Percentiles rank a stretch among this genome's conserved stretches.
Conservation (phyloP, 495 filamentous ascomycete species). For the Stereocaulon alpinum region DNA sequence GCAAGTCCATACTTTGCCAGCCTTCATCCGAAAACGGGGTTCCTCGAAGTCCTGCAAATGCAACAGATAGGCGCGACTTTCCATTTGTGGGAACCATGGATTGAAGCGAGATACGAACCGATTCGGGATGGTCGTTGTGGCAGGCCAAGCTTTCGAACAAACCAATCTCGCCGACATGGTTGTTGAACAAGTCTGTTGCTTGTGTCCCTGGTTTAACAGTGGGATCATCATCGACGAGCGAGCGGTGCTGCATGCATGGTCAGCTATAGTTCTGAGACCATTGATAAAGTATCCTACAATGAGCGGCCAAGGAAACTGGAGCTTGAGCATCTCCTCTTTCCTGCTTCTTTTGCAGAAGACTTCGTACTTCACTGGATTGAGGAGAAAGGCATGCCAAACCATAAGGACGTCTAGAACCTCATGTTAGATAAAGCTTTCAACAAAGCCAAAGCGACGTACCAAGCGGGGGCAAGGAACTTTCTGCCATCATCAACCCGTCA, state of each 20-base stretch:
- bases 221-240: neutral
- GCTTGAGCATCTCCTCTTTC: neutral
- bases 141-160: slow-evolving; percentile 1
- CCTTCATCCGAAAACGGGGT: neutral
- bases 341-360: neutral
- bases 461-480: neutral
- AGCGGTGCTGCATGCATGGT: neutral
- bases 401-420: neutral
- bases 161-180: neutral
- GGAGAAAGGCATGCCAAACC: neutral
- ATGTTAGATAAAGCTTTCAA: neutral
- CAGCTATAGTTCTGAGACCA: neutral
- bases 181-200: neutral
- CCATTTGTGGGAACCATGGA: neutral
- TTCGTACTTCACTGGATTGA: neutral
- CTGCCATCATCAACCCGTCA: neutral
- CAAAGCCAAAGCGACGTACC: neutral
- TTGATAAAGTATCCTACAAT: neutral
- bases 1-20: neutral
- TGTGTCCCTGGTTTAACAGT: neutral
- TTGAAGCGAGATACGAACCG: neutral
- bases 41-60: neutral
- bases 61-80: neutral
- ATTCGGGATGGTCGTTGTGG: neutral
- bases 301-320: neutral